phyloP scores from a whole-genome alignment of 176 grass and related monocot species.

The Avena atlantica region DNA sequence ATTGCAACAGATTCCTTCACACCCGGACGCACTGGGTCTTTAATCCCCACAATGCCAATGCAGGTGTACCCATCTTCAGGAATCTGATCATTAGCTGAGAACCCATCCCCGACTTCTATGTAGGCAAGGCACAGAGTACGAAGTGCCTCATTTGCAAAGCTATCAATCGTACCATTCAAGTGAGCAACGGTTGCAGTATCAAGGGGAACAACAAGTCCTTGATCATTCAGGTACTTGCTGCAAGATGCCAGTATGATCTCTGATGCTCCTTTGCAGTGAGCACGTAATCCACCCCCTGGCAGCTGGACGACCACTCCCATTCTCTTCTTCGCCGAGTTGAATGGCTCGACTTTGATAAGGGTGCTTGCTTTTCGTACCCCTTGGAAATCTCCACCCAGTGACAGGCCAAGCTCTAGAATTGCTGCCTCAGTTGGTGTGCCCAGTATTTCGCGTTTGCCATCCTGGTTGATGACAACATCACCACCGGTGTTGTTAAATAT shows the following conservation, averaged over 20 bases:
- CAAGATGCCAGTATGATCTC: slow-evolving; percentile 95
- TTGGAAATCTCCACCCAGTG: slow-evolving; percentile 71
- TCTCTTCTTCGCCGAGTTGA: slow-evolving; percentile 93
- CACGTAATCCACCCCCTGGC: slow-evolving; percentile 59
- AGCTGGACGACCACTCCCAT: slow-evolving; percentile 95
- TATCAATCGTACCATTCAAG: slow-evolving; percentile 73
- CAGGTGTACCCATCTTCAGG: slow-evolving; percentile 79
- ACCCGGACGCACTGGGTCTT: slow-evolving; percentile 85
- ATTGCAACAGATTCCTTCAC: slow-evolving; percentile 93
- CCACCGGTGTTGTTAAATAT: slow-evolving; percentile 95
- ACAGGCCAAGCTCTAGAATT: slow-evolving; percentile 85
- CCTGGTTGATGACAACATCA: slow-evolving; percentile 77
- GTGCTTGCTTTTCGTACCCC: slow-evolving; percentile 65
- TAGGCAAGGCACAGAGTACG: slow-evolving; percentile 93
- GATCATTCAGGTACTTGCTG: slow-evolving; percentile 65
- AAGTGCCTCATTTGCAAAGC: slow-evolving; percentile 89
- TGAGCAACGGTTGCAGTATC: slow-evolving; percentile 60
- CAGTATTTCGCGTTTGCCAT: slow-evolving; percentile 78
- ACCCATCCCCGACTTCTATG: slow-evolving; percentile 64
- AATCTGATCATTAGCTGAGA: slow-evolving; percentile 68
- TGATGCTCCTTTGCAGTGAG: slow-evolving; percentile 89
- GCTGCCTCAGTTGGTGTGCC: slow-evolving; percentile 93
- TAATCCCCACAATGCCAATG: slow-evolving; percentile 95
- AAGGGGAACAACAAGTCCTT: slow-evolving; percentile 65
- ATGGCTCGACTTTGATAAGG: slow-evolving; percentile 84